A percentile compares a stretch with the other conserved stretches of the same genome.
Evolutionary conservation across 2,329 filamentous ascomycete species (phyloP).

Genomic region (Mollisia scopiformis): DNA sequence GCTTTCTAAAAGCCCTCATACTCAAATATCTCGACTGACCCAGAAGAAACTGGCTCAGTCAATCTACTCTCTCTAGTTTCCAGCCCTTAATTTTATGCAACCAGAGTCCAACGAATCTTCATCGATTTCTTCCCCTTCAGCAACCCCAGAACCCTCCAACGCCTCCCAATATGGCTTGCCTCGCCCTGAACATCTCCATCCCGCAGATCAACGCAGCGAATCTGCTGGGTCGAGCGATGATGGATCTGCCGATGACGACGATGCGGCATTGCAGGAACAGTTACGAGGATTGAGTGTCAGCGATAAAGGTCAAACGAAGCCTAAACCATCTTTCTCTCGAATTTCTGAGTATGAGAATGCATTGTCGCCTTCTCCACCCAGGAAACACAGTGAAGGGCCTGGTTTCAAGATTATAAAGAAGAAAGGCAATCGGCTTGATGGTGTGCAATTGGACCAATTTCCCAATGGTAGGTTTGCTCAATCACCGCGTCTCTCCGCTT

Average conservation of each 20-base stretch:
- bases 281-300: conserved; percentile 55
- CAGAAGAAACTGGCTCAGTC: conserved; percentile 39
- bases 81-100: conserved; percentile 64
- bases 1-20: conserved; percentile 11
- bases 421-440: conserved; percentile 31
- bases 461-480: conserved; percentile 71
- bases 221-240: conserved; percentile 30
- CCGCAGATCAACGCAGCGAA: conserved; percentile 37
- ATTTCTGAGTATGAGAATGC: conserved; percentile 66
- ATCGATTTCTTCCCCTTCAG: conserved; percentile 44
- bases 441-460: conserved; percentile 51
- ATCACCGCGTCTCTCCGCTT: not conserved
- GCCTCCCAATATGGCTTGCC: conserved; percentile 61
- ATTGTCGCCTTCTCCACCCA: conserved; percentile 48
- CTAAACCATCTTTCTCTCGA: conserved; percentile 43
- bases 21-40: conserved; percentile 35
- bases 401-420: conserved; percentile 61
- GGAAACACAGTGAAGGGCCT: conserved; percentile 44
- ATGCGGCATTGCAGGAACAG: conserved; percentile 50
- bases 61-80: conserved; percentile 20
- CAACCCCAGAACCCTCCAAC: conserved; percentile 37
- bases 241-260: conserved; percentile 39
- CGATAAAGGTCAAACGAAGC: conserved; percentile 32
- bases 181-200: conserved; percentile 46
- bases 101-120: conserved; percentile 54